Evolutionary conservation across 169 alveolate genomes (phyloP).

Genomic region (Plasmodium ovale): DNA sequence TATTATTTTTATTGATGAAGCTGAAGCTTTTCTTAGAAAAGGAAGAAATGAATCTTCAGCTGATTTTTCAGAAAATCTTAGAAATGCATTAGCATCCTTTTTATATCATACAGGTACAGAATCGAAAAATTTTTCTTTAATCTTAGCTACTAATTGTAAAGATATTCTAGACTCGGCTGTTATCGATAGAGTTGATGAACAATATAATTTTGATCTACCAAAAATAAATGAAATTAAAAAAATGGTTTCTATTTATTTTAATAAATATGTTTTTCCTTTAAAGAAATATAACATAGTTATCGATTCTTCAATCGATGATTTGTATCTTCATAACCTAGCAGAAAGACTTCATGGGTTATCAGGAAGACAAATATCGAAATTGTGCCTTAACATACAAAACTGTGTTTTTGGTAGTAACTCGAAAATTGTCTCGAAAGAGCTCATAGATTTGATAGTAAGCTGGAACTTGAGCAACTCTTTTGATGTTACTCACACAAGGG

Average conservation of each 20-base stretch:
- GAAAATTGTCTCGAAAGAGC: slow-evolving; percentile 65
- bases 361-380: slow-evolving; percentile 95
- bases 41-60: slow-evolving; percentile 87
- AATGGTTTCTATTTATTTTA: slow-evolving; percentile 93
- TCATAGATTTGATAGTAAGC: slow-evolving; percentile 48
- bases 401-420: slow-evolving; percentile 76
- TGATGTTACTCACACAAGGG: not conserved
- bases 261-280: slow-evolving; percentile 89
- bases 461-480: slow-evolving; percentile 68
- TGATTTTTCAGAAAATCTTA: slow-evolving; percentile 92
- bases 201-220: slow-evolving; percentile 95
- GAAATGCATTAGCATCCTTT: slow-evolving; percentile 94
- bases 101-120: slow-evolving; percentile 98
- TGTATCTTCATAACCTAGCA: slow-evolving; percentile 87
- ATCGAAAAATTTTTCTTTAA: slow-evolving; percentile 92
- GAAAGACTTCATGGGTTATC: slow-evolving; percentile 93
- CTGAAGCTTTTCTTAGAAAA: slow-evolving; percentile 96
- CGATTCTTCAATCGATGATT: slow-evolving; percentile 87
- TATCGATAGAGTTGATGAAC: slow-evolving; percentile 95
- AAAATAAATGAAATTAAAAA: slow-evolving; percentile 90
- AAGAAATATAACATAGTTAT: slow-evolving; percentile 80
- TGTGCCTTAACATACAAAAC: slow-evolving; percentile 64
- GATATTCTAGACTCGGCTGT: slow-evolving; percentile 96
- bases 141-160: slow-evolving; percentile 97
- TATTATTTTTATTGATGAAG: slow-evolving; percentile 97